Evolutionary conservation across 164 flowering plant species (phyloP).

Genomic region (Chloranthus sessilifolius): DNA sequence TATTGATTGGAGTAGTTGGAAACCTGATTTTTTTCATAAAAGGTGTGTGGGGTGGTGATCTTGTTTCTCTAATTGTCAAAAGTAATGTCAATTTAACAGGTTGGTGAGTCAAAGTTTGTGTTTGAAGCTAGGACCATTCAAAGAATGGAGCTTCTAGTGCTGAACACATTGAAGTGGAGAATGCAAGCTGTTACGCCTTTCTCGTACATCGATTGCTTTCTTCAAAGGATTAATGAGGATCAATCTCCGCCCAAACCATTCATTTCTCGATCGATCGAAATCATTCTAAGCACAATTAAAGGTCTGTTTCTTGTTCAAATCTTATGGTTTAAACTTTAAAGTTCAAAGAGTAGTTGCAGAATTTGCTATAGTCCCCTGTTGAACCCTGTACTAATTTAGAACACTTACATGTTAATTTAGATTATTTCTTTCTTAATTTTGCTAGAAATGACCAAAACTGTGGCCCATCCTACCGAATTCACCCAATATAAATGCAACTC

Average conservation of each 20-base stretch:
- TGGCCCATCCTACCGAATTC: too few relatives aligned
- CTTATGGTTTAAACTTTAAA: too few relatives aligned
- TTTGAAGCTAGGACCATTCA: constrained; percentile 76
- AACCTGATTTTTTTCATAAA: neutral
- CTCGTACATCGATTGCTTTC: constrained; percentile 59
- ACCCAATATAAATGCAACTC: too few relatives aligned
- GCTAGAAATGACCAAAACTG: too few relatives aligned
- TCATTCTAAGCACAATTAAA: constrained; percentile 39
- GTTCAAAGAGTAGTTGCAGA: too few relatives aligned
- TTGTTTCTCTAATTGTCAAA: neutral
- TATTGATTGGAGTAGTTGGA: neutral
- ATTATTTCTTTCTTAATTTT: too few relatives aligned
- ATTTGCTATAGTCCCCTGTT: too few relatives aligned
- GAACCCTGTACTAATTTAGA: too few relatives aligned
- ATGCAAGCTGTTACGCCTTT: constrained; percentile 78
- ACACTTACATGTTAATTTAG: too few relatives aligned
- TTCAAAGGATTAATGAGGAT: constrained; percentile 40
- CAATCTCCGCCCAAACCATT: constrained; percentile 18
- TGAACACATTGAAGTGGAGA: constrained; percentile 76
- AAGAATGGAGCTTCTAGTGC: constrained; percentile 86
- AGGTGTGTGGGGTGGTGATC: too few relatives aligned
- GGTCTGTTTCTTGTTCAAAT: constrained; percentile 22
- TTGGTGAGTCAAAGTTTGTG: constrained; percentile 49
- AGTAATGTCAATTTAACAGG: constrained; percentile 27
- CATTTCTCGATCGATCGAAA: constrained; percentile 33